These are phyloP conservation scores for Coemansia sp. DNA, from an alignment of 192 early-diverging fungal species.

Conservation along the genomic window DNA sequence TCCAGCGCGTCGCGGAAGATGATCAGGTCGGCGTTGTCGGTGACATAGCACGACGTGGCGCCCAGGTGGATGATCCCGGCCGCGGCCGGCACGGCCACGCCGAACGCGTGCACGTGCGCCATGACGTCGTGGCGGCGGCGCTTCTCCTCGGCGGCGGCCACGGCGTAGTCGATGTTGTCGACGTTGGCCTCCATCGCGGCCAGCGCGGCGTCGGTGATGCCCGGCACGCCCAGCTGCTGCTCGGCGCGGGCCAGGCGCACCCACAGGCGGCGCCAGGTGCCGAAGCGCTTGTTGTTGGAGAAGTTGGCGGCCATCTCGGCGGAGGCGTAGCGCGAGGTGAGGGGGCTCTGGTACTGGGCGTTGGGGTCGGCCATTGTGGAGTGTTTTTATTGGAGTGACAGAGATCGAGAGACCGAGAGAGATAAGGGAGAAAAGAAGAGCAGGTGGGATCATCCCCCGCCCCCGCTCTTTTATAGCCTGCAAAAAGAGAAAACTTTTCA, in stretches of 20 bases:
- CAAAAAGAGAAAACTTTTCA: too few relatives aligned
- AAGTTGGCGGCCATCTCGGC: conserved; percentile 97
- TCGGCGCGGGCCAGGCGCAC: conserved; percentile 88
- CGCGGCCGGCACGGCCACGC: conserved; percentile 76
- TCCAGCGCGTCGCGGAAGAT: conserved; percentile 94
- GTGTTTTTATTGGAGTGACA: too few relatives aligned
- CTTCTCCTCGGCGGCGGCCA: conserved; percentile 90
- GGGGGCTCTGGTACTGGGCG: conserved; percentile 88
- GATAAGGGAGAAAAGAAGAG: background rate
- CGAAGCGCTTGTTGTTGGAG: conserved; percentile 91
- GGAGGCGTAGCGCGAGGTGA: conserved; percentile 95
- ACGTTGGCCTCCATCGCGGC: conserved; percentile 86
- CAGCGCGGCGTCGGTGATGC: conserved; percentile 84
- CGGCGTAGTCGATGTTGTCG: conserved; percentile 81
- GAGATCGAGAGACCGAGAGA: background rate
- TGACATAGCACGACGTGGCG: conserved; percentile 98
- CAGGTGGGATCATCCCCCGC: too few relatives aligned
- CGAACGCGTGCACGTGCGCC: conserved; percentile 99
- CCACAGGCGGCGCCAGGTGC: conserved; percentile 96
- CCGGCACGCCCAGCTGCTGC: conserved; percentile 81
- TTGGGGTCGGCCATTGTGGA: conserved; percentile 48
- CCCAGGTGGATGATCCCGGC: conserved; percentile 96
- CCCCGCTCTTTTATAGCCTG: too few relatives aligned
- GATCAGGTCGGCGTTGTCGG: conserved; percentile 98
- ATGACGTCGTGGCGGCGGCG: conserved; percentile 96